Evolutionary conservation across 306 rosid genomes (phyloP), one percentile per base, ranked within the genome.

Genomic region (Trifolium fragiferum): DNA sequence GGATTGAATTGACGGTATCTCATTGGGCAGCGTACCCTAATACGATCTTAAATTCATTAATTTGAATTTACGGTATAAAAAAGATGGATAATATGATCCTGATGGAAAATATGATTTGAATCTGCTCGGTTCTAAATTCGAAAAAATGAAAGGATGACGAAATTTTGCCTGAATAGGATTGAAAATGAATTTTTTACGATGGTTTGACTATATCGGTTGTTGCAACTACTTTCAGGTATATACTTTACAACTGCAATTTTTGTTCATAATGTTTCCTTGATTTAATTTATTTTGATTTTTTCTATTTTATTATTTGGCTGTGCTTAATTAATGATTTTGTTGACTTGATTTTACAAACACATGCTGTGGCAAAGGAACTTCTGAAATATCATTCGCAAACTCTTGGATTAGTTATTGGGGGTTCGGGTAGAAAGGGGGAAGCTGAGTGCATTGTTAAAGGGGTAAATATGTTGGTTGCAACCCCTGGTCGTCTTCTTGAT

Each of bases 401-500:
- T 11, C 86, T 90, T 10, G 99, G 92, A 47, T 77, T 90, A 68
- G 95, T 92, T 80, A 92, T 90, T 55, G 97, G 99, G 37, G 99
- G 97, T 83, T 73, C 93, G 0, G 90, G 89, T 69, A 83, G 99
- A 74, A 90, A 86, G 83, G 87, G 88, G 15, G 97, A 94, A 82
- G 96, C 97, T 16, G 99, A 90, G 27, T 92, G 97, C 12, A 74
- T 94, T 71, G 86, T 83, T 19, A 92, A 89, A 71, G 99, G 99
- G 58, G 96, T 84, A 10, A 94, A 94, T 83, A 68, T 94, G 14
- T 83, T 94, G 82, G 91, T 94, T 37, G 99, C 93, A 10, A 94
- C 99, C 2, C 97, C 99, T 33, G 99, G 99, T 21, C 96, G 99
- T 11, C 96, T 94, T 72, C 92, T 94, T 50, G 99, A 94, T 67